phyloP scores from a whole-genome alignment of 2,329 filamentous ascomycete genomes.

The Fusarium buxicola region DNA sequence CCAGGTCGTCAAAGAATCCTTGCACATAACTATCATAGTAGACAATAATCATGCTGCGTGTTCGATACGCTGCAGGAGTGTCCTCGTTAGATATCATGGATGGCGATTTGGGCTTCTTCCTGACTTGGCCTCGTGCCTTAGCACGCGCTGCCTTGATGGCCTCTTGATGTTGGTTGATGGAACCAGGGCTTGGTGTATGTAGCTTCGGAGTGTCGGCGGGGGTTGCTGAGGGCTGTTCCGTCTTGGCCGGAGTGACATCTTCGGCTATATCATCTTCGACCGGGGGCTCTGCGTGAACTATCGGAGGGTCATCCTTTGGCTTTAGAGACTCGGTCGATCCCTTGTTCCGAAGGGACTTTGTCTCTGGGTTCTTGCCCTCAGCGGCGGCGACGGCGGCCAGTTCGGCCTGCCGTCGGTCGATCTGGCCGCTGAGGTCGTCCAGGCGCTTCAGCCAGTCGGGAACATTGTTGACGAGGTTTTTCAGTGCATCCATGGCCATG shows the following conservation, averaged over 20 bases:
- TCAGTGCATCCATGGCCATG: constrained; percentile 67
- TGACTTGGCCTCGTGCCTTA: constrained; percentile 59
- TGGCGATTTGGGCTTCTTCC: constrained; percentile 63
- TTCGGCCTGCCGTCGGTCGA: constrained; percentile 70
- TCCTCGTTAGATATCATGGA: constrained; percentile 65
- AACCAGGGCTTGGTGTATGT: constrained; percentile 38
- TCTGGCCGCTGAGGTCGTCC: constrained; percentile 70
- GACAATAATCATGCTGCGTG: constrained; percentile 83
- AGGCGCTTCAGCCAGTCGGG: constrained; percentile 70
- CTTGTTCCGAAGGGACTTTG: constrained; percentile 61
- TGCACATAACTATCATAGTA: constrained; percentile 93
- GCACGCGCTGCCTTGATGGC: constrained; percentile 56
- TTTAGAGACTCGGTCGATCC: constrained; percentile 67
- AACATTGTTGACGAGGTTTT: constrained; percentile 65
- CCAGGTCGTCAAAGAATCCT: constrained; percentile 82
- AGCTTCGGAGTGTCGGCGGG: constrained; percentile 46
- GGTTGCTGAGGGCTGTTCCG: constrained; percentile 29
- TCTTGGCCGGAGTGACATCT: constrained; percentile 22
- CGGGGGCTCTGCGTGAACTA: constrained; percentile 30
- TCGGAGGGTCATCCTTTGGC: constrained; percentile 56
- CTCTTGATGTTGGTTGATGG: constrained; percentile 55
- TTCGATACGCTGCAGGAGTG: constrained; percentile 69
- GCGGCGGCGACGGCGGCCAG: constrained; percentile 61
- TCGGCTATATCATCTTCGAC: constrained; percentile 34
- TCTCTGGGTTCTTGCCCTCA: constrained; percentile 45